phyloP scores from a whole-genome alignment of 129 eudicot genomes.

The Helichrysum umbraculigerum region DNA sequence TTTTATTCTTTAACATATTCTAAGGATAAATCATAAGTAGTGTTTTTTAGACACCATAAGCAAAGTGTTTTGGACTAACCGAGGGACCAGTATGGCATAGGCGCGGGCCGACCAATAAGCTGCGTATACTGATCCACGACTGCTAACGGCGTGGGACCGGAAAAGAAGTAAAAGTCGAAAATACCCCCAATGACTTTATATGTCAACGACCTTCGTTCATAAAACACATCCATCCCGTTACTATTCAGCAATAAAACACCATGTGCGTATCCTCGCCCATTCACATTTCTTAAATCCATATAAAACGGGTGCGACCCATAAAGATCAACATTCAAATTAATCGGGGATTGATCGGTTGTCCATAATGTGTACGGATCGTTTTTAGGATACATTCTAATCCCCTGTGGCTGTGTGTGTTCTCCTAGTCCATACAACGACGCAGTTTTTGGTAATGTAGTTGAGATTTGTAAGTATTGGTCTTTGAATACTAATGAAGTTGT shows the following conservation, averaged over 20 bases:
- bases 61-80: conserved; percentile 36
- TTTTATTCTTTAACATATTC: background rate
- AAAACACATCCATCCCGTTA: conserved; percentile 72
- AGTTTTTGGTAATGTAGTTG: conserved; percentile 73
- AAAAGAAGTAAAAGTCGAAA: conserved; percentile 57
- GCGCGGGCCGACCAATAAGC: conserved; percentile 69
- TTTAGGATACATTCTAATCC: conserved; percentile 75
- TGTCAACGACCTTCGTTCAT: conserved; percentile 49
- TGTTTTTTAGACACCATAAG: background rate
- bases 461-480: conserved; percentile 83
- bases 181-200: conserved; percentile 75
- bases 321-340: conserved; percentile 40
- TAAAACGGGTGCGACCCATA: conserved; percentile 9
- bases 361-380: conserved; percentile 78
- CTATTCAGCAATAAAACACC: conserved; percentile 45
- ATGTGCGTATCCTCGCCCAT: background rate
- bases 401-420: conserved; percentile 90
- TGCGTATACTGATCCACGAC: conserved; percentile 72
- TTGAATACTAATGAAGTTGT: conserved; percentile 71
- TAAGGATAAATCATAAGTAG: too few species aligned
- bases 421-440: conserved; percentile 93
- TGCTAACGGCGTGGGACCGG: conserved; percentile 52
- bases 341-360: conserved; percentile 77
- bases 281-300: background rate
- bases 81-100: conserved; percentile 85